Conservation (phyloP, 345 rosid species). For the Kandelia obovata region DNA sequence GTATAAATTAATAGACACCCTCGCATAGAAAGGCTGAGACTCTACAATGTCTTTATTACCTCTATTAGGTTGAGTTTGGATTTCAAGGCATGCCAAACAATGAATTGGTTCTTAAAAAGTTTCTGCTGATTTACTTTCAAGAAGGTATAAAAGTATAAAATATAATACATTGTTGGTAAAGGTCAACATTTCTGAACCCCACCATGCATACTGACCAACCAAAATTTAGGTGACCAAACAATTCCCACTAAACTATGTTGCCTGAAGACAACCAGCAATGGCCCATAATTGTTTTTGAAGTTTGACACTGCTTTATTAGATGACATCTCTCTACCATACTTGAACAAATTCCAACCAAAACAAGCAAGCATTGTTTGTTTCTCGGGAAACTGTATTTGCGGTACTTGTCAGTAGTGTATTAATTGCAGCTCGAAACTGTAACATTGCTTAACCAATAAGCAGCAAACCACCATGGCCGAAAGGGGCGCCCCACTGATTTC, state of each 20-base stretch:
- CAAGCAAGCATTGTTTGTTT: too few species aligned
- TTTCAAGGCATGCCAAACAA: background rate
- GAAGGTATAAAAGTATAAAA: background rate
- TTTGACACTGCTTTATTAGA: background rate
- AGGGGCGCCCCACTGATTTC: too few species aligned
- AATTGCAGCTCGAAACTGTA: too few species aligned
- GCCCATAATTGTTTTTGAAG: background rate
- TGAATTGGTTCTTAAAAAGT: background rate
- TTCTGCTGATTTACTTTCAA: background rate
- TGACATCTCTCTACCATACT: too few species aligned
- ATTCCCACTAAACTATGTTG: background rate
- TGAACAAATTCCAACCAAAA: too few species aligned
- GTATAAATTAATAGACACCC: too few species aligned
- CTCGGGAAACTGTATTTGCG: too few species aligned
- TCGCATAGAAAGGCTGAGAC: background rate
- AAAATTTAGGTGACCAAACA: background rate
- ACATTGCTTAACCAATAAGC: too few species aligned
- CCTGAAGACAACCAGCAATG: background rate
- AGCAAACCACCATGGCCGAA: too few species aligned
- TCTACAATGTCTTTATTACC: background rate
- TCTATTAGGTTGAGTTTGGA: background rate
- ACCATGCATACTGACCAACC: background rate
- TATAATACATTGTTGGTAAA: background rate
- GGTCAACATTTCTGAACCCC: background rate
- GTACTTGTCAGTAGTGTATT: too few species aligned